Evolutionary conservation across 306 rosid species (phyloP), one percentile per base, ranked within the genome.

Genomic region (Datisca glomerata): DNA sequence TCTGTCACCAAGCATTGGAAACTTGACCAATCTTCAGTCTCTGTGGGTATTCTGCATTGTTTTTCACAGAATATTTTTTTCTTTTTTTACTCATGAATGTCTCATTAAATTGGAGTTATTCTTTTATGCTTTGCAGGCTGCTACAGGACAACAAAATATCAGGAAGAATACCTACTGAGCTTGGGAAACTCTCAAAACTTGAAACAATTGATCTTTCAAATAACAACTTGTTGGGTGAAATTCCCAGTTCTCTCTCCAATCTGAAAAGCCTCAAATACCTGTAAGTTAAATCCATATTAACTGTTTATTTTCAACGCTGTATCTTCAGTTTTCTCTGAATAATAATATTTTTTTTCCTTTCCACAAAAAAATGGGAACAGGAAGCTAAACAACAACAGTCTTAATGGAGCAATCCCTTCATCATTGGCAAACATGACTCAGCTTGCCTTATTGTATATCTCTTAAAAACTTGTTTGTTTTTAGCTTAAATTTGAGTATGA

Each of bases 131-230:
- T 46, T 62, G 62, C 81, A 91, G 98, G 65, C 65, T 71, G 8
- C 49, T 91, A 25, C 94, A 85, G 55, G 77, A 71, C 40, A 91
- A 91, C 48, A 73, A 78, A 32, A 80, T 91, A 65, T 22, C 92
- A 33, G 98, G 98, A 34, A 34, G 65, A 51, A 80, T 91, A 25
- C 96, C 98, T 6, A 20, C 57, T 50, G 96, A 84, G 71, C 34
- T 91, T 49, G 79, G 86, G 60, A 78, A 53, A 69, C 79, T 91
- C 36, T 79, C 72, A 31, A 73, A 60, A 71, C 98, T 91, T 45
- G 64, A 52, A 27, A 80, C 92, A 41, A 78, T 91, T 27, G 93
- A 85, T 69, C 94, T 91, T 62, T 85, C 98, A n/a, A 70, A 58
- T 62, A 91, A 91, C 59, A 53, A 12, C 42, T 91, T 91, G 69